Base-by-base conservation (phyloP, 2,329 filamentous ascomycete species). In the Geoglossum cookeanum region DNA sequence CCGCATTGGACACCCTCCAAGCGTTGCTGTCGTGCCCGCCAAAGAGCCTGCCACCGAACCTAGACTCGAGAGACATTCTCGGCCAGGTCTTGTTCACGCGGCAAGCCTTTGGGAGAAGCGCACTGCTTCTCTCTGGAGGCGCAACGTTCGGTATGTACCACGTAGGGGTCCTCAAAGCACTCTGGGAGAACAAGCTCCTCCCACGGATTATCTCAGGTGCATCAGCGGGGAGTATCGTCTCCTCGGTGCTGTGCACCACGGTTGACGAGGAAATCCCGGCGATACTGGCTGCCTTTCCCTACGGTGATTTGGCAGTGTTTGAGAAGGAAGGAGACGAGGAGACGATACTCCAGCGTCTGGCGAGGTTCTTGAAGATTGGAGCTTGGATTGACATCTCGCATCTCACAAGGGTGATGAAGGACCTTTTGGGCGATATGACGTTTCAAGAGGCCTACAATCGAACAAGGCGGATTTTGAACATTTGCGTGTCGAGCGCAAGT, bases 371-470 rank as follows among this genome's bases (percentile, higher is more conserved):
- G 37, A 94, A 87, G n/a, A 79, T 86, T 63, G 87, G 88, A 0
- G 84, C 83, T 51, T 84, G 91, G 73, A 87, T 90, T 60, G 88
- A 96, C 65, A 94, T 94, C 63, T 78, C 79, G 29, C 82, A 95
- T 67, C 72, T 96, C 54, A 83, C 80, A 1, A 77, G 83, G 52
- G 88, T 94, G 4, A 92, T 97, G 87, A 79, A 80, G 57, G 75
- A 76, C 35, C 73, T 92, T 64, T 76, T 95, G 6, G 89, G 89
- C 42, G 87, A 96, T 64, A 84, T 95, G 64, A 97, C 91, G 0
- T 97, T 97, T 63, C 87, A 91, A 65, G 91, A 97, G 69, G 88
- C 89, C 0, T 96, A 96, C 72, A 94, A 95, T 66, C 83, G 89
- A n/a, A 95, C 90, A 0, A 80, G 88, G 32, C 80, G 89, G 59